Percentiles rank a stretch among this genome's conserved stretches.
These are phyloP conservation scores for Candolleomyces aberdarensis DNA, from an alignment of 768 basidiomycete genomes.

Conservation along the genomic window DNA sequence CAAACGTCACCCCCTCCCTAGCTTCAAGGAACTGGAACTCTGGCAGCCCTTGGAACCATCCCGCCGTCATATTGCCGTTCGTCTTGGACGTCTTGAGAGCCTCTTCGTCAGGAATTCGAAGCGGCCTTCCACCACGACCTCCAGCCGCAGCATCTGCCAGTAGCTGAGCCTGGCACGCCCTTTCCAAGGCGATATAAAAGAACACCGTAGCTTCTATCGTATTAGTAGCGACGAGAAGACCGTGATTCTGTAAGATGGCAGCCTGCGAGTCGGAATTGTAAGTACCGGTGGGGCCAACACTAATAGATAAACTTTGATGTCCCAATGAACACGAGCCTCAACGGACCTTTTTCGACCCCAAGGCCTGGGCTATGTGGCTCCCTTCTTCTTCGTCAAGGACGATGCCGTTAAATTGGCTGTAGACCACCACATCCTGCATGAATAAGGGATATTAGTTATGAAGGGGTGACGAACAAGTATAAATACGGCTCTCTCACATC, in stretches of 20 bases:
- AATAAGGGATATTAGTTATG: conserved; percentile 1
- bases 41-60: conserved; percentile 36
- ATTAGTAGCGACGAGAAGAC: conserved; percentile 35
- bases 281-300: background rate
- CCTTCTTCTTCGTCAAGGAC: conserved; percentile 46
- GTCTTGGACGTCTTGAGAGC: conserved; percentile 21
- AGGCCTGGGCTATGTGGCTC: conserved; percentile 37
- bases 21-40: conserved; percentile 36
- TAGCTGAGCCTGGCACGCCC: conserved; percentile 45
- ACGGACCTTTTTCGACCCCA: conserved; percentile 35
- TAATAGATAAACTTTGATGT: background rate
- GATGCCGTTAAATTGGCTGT: conserved; percentile 45
- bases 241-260: conserved; percentile 43
- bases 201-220: conserved; percentile 42
- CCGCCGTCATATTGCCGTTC: conserved; percentile 25
- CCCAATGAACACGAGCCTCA: background rate
- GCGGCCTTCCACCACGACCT: conserved; percentile 18
- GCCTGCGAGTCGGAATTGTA: conserved; percentile 18
- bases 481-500: conserved; percentile 19
- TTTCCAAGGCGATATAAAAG: conserved; percentile 41
- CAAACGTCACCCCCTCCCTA: conserved; percentile 24
- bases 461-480: background rate
- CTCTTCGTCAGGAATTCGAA: conserved; percentile 24
- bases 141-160: conserved; percentile 40
- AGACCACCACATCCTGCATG: conserved; percentile 35